Base-by-base conservation (phyloP, 164 flowering plant species). In the Annona cherimola region DNA sequence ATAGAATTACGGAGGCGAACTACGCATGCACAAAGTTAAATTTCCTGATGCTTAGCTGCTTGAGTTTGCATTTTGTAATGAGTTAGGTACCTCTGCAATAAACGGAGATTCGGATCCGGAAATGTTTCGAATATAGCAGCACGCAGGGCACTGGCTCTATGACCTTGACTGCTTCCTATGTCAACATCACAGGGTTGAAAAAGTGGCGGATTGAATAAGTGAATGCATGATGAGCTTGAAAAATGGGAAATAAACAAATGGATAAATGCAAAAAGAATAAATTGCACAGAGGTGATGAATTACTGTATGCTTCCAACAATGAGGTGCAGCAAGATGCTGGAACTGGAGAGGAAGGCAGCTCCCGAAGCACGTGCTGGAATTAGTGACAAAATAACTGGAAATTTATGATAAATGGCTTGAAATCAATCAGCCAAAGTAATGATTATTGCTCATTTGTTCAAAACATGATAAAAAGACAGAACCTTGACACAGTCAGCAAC, bases 291-390 rank as follows among this genome's bases (percentile, higher is more conserved):
- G 19, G 43, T 16, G 69, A 44, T 12, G 46, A 66, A 42, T 89
- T 86, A 94, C 98, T 79, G 76, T 76, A 84, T 66, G 99, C 98
- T 85, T 90, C 93, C 57, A 94, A 79, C 42, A 94, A 81, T 63
- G 97, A 93, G 71, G 85, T 88, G 84, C 99, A 94, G 82, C 99
- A 92, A 69, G 99, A 87, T 74, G 99, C 94, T 42, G 99, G 98
- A 75, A 94, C 94, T 65, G 99, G 99, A 81, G 94, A 90, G 67
- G 98, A 91, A 71, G 99, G 99, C 78, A 94, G 80, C 84, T 91
- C 99, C 57, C 99, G 90, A 67, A 92, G 81, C 39, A 92, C 80
- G 83, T 88, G 83, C 99, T 94, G 85, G 43, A 79, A 71, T 66
- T 12, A 76, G 44, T 46, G 67, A 26, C 7, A 41, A 40, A 66